These are phyloP conservation scores for Spathaspora passalidarum DNA, from an alignment of 805 yeast species.

Conservation along the genomic window DNA sequence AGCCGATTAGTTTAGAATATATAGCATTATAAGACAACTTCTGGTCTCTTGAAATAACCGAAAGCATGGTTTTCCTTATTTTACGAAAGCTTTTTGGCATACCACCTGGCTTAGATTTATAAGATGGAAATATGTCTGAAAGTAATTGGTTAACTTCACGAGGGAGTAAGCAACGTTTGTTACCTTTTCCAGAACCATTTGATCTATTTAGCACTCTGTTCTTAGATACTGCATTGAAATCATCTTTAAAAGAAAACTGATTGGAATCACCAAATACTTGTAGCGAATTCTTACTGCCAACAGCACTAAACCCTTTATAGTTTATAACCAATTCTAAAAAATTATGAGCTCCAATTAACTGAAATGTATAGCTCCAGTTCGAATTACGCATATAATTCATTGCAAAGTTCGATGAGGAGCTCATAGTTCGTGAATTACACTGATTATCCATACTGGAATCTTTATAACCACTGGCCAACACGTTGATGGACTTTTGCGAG, in stretches of 20 bases:
- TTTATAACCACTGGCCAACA: conserved; percentile 42
- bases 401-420: conserved; percentile 28
- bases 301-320: conserved; percentile 24
- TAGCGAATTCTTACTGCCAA: conserved; percentile 11
- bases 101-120: neutral
- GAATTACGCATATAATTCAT: conserved; percentile 39
- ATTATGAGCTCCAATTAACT: conserved; percentile 32
- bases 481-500: conserved; percentile 28
- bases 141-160: neutral
- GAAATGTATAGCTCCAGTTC: conserved; percentile 43
- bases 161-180: neutral
- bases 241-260: neutral
- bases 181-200: neutral
- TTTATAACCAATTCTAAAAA: conserved; percentile 42
- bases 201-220: neutral
- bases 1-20: conserved; percentile 27
- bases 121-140: neutral
- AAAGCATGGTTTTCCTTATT: conserved; percentile 1
- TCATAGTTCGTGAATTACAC: conserved; percentile 30
- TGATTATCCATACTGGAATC: conserved; percentile 28
- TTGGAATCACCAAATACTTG: conserved; percentile 25
- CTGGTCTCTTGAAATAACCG: conserved; percentile 31
- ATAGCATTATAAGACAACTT: conserved; percentile 33
- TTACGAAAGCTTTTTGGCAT: conserved; percentile 5
- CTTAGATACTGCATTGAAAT: neutral